Percentiles rank a stretch among this genome's conserved stretches.
Evolutionary conservation across 805 yeast species (phyloP).

Genomic region (Cyberlindnera euphorbiiphila): DNA sequence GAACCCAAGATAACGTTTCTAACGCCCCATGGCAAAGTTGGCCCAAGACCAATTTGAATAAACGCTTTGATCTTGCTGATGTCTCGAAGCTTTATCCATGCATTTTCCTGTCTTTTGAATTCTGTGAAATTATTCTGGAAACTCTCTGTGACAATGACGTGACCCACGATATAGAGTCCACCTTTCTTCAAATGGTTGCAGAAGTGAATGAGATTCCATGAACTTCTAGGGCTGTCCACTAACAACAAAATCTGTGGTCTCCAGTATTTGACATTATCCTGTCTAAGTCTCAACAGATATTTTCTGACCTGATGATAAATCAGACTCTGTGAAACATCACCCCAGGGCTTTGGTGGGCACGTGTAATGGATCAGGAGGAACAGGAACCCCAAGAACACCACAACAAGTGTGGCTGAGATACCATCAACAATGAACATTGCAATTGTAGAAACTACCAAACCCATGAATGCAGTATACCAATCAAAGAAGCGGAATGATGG

Average conservation of each 20-base stretch:
- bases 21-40: slow-evolving; percentile 90
- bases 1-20: slow-evolving; percentile 88
- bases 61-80: slow-evolving; percentile 80
- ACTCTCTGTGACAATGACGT: slow-evolving; percentile 67
- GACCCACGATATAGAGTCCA: slow-evolving; percentile 88
- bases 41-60: slow-evolving; percentile 87
- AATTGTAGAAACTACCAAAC: slow-evolving; percentile 60
- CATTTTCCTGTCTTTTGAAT: slow-evolving; percentile 64
- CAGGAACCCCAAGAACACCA: slow-evolving; percentile 58
- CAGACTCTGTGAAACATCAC: slow-evolving; percentile 93
- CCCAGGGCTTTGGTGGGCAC: slow-evolving; percentile 96
- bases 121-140: slow-evolving; percentile 67
- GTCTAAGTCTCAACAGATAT: slow-evolving; percentile 73
- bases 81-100: slow-evolving; percentile 85
- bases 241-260: slow-evolving; percentile 88
- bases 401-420: slow-evolving; percentile 73
- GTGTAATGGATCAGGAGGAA: slow-evolving; percentile 81
- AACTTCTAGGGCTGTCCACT: slow-evolving; percentile 87
- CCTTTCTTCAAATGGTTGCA: slow-evolving; percentile 96
- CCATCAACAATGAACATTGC: slow-evolving; percentile 98
- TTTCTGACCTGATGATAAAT: slow-evolving; percentile 97
- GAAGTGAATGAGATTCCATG: slow-evolving; percentile 88
- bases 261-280: slow-evolving; percentile 97
- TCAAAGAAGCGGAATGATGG: slow-evolving; percentile 91
- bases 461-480: slow-evolving; percentile 74